Conservation (phyloP, 1,139 yeast genomes). For the Geotrichum aggregatum region DNA sequence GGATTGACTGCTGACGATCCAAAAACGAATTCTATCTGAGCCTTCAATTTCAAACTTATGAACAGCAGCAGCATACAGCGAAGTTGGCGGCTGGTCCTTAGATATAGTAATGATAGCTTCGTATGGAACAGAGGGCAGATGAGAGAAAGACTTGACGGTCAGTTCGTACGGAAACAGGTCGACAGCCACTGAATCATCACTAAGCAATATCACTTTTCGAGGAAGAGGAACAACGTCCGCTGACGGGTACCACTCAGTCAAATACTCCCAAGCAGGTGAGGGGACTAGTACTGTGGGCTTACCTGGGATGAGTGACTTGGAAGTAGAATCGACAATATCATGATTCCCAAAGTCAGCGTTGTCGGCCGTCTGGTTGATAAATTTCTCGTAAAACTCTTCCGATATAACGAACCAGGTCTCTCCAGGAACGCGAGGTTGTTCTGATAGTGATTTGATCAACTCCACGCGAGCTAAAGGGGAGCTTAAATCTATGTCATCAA, state of each 20-base stretch:
- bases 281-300: constrained; percentile 12
- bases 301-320: neutral
- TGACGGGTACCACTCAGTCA: constrained; percentile 17
- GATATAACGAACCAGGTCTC: constrained; percentile 17
- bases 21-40: constrained; percentile 2
- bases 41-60: constrained; percentile 2
- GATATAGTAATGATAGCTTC: neutral
- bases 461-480: constrained; percentile 1
- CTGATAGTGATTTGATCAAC: neutral
- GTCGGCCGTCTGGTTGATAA: neutral
- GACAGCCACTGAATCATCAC: constrained; percentile 2
- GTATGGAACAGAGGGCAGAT: constrained; percentile 2
- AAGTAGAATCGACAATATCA: constrained; percentile 15
- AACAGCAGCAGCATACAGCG: neutral
- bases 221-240: constrained; percentile 11
- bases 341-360: constrained; percentile 12
- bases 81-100: neutral
- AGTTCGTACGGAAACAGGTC: constrained; percentile 16
- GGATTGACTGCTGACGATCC: constrained; percentile 6
- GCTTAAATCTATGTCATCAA: neutral
- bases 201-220: constrained; percentile 9
- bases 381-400: constrained; percentile 3
- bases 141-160: constrained; percentile 13
- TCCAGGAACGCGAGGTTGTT: constrained; percentile 1
- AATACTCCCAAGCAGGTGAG: constrained; percentile 14